Percentiles rank a stretch among this genome's conserved stretches.
Evolutionary conservation across 2,329 filamentous ascomycete species (phyloP).

Genomic region (Pezicula radicicola): DNA sequence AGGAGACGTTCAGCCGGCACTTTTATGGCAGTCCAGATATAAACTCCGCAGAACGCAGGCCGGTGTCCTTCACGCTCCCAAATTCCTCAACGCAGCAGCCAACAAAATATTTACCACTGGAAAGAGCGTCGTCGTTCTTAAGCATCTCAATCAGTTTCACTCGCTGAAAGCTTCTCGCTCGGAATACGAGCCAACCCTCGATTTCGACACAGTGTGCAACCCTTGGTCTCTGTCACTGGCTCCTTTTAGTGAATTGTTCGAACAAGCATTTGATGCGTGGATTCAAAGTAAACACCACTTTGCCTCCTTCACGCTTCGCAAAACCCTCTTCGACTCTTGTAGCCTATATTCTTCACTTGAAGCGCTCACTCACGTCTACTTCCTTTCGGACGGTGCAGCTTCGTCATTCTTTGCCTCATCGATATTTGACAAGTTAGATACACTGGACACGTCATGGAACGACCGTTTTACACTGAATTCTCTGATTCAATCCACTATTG

Average conservation of each 20-base stretch:
- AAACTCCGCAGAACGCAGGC: conserved; percentile 58
- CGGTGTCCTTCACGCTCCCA: conserved; percentile 64
- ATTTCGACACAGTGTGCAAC: conserved; percentile 55
- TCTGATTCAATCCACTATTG: conserved; percentile 70
- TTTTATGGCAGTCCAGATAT: conserved; percentile 76
- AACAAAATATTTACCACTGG: conserved; percentile 80
- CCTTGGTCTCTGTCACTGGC: conserved; percentile 43
- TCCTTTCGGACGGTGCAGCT: conserved; percentile 71
- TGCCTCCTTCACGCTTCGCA: conserved; percentile 63
- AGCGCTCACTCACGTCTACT: conserved; percentile 69
- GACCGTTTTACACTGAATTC: conserved; percentile 81
- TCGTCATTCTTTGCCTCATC: conserved; percentile 63
- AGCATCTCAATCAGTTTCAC: conserved; percentile 59
- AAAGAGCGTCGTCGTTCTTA: conserved; percentile 84
- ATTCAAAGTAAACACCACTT: conserved; percentile 71
- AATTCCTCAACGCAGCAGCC: conserved; percentile 68
- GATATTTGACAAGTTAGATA: conserved; percentile 75
- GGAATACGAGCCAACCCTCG: conserved; percentile 44
- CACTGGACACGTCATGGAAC: conserved; percentile 60
- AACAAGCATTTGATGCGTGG: conserved; percentile 69
- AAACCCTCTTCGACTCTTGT: conserved; percentile 65
- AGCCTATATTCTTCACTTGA: conserved; percentile 63
- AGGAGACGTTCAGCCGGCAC: conserved; percentile 54
- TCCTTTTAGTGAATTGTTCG: conserved; percentile 75
- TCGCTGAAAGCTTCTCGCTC: conserved; percentile 28